These are phyloP conservation scores for Ganoderma resinaceum DNA, from an alignment of 1,284 basidiomycete species.

Conservation along the genomic window DNA sequence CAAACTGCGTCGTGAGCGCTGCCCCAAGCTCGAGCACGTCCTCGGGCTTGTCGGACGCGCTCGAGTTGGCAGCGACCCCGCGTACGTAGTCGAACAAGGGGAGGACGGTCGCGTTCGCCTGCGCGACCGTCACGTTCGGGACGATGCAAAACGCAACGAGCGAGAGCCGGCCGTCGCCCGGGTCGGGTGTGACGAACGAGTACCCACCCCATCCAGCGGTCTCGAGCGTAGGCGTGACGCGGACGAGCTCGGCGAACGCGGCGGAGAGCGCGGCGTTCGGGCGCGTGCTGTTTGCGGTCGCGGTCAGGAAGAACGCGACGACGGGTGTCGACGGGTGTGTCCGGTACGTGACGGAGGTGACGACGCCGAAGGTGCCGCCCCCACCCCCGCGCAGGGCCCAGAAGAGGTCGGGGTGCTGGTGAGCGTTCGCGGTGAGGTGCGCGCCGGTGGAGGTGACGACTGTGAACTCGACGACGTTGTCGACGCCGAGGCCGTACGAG, in stretches of 20 bases:
- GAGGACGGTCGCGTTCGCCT: neutral
- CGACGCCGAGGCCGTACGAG: conserved; percentile 53
- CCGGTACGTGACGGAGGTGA: conserved; percentile 48
- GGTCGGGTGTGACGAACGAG: conserved; percentile 15
- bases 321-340: conserved; percentile 44
- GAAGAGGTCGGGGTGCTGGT: conserved; percentile 51
- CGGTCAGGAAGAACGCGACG: conserved; percentile 31
- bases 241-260: conserved; percentile 32
- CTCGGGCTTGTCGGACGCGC: neutral
- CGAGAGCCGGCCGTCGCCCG: conserved; percentile 25
- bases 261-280: conserved; percentile 22
- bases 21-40: conserved; percentile 8
- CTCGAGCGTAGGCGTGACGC: conserved; percentile 30
- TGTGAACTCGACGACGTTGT: conserved; percentile 50
- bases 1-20: conserved; percentile 20
- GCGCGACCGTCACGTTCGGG: neutral
- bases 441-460: conserved; percentile 47
- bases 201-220: conserved; percentile 38
- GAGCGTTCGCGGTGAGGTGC: conserved; percentile 43
- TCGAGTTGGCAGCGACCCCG: neutral
- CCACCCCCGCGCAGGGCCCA: conserved; percentile 61
- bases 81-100: neutral
- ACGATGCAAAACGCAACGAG: conserved; percentile 10
- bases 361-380: conserved; percentile 51
- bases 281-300: conserved; percentile 28